Evolutionary conservation across 1,284 basidiomycete species (phyloP).

Genomic region (Sporisorium iseilematis-ciliati): DNA sequence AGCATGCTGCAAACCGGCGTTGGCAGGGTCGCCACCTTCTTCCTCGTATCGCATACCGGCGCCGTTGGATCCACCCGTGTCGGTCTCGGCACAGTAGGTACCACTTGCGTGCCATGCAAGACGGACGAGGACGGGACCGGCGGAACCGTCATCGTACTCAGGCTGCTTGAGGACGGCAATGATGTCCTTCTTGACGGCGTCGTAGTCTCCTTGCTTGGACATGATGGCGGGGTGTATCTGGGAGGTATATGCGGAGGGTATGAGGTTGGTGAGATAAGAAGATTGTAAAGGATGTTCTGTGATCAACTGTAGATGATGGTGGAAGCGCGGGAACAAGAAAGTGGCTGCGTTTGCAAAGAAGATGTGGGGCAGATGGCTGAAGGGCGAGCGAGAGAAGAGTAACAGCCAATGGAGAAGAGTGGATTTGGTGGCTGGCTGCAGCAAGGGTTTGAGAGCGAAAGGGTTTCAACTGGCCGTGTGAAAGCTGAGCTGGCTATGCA

Average conservation of each 20-base stretch:
- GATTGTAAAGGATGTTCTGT: background rate
- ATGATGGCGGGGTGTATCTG: slow-evolving; percentile 14
- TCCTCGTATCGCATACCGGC: slow-evolving; percentile 71
- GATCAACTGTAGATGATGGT: slow-evolving; percentile 14
- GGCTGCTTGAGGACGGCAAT: slow-evolving; percentile 65
- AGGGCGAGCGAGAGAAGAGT: background rate
- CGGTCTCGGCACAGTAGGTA: slow-evolving; percentile 67
- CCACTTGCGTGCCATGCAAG: slow-evolving; percentile 68
- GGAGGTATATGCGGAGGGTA: background rate
- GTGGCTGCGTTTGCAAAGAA: background rate
- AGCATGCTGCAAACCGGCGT: slow-evolving; percentile 72
- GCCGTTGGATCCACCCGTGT: slow-evolving; percentile 74
- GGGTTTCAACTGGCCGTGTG: slow-evolving; percentile 12
- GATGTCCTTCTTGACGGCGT: slow-evolving; percentile 66
- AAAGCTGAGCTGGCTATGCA: slow-evolving; percentile 15
- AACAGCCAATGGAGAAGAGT: slow-evolving; percentile 20
- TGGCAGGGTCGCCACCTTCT: slow-evolving; percentile 70
- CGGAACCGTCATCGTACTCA: slow-evolving; percentile 68
- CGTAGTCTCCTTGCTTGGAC: slow-evolving; percentile 61
- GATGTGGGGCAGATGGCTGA: slow-evolving; percentile 14
- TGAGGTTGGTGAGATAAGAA: background rate
- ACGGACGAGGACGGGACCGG: slow-evolving; percentile 67
- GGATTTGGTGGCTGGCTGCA: slow-evolving; percentile 31
- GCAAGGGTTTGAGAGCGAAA: slow-evolving; percentile 28
- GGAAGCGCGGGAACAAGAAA: background rate